Conservation (phyloP, 2,329 filamentous ascomycete genomes). For the Rhynchosporium graminicola region DNA sequence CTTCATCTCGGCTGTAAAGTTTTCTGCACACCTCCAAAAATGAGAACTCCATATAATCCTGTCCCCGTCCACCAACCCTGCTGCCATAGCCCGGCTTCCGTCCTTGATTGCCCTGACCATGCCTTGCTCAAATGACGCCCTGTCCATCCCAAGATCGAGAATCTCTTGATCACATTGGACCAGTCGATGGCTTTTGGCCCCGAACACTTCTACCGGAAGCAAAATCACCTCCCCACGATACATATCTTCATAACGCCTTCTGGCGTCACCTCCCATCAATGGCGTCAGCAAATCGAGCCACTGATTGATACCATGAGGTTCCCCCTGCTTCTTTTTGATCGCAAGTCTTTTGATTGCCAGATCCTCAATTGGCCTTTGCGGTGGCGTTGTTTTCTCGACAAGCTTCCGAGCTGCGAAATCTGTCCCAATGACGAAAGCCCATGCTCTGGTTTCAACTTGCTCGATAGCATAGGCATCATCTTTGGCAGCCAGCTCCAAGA, state of each 20-base stretch:
- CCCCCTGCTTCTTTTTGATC: slow-evolving; percentile 15
- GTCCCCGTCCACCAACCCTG: slow-evolving; percentile 34
- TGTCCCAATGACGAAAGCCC: slow-evolving; percentile 24
- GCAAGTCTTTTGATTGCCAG: slow-evolving; percentile 27
- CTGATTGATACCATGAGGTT: slow-evolving; percentile 26
- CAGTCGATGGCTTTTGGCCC: slow-evolving; percentile 25
- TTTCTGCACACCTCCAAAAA: slow-evolving; percentile 28
- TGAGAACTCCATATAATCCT: slow-evolving; percentile 25
- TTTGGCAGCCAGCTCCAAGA: slow-evolving; percentile 17
- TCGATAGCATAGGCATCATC: slow-evolving; percentile 22
- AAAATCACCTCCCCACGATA: slow-evolving; percentile 23
- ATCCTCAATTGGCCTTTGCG: slow-evolving; percentile 27
- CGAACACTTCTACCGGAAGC: slow-evolving; percentile 25
- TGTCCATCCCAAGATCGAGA: slow-evolving; percentile 34
- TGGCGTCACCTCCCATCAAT: slow-evolving; percentile 25
- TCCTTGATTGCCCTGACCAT: slow-evolving; percentile 27
- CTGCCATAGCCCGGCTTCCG: slow-evolving; percentile 31
- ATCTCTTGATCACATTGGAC: slow-evolving; percentile 28
- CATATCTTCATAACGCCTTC: slow-evolving; percentile 22
- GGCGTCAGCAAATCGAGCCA: slow-evolving; percentile 23
- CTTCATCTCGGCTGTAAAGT: slow-evolving; percentile 28
- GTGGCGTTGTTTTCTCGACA: slow-evolving; percentile 8
- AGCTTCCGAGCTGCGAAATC: slow-evolving; percentile 26
- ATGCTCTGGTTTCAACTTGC: slow-evolving; percentile 19
- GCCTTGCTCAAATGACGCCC: slow-evolving; percentile 27